Evolutionary conservation across 345 rosid species (phyloP).

Genomic region (Eucalyptus paniculata): DNA sequence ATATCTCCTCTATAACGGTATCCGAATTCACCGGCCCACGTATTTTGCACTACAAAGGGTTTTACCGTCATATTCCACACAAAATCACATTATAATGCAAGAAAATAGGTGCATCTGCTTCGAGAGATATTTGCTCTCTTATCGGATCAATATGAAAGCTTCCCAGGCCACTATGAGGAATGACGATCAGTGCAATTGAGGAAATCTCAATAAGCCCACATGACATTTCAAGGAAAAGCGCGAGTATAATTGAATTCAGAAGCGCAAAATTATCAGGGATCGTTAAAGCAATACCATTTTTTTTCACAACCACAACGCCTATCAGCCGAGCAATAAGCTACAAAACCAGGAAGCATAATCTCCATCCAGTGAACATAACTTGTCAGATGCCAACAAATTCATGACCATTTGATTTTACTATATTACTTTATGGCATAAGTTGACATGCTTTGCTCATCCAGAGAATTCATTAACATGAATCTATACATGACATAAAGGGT

Average conservation of each 20-base stretch:
- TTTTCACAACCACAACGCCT: background rate
- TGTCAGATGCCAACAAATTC: background rate
- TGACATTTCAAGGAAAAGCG: background rate
- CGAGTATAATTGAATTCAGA: background rate
- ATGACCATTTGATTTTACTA: background rate
- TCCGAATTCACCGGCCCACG: background rate
- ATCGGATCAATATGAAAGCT: background rate
- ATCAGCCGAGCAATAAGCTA: background rate
- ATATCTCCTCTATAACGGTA: background rate
- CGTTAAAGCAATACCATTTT: background rate
- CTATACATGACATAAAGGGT: background rate
- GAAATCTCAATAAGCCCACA: background rate
- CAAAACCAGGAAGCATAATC: background rate
- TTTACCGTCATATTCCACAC: background rate
- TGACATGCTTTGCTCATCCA: background rate
- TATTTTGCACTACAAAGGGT: background rate
- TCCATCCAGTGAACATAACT: background rate
- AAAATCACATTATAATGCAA: background rate
- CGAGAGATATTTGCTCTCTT: background rate
- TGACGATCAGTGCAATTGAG: background rate
- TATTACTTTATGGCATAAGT: background rate
- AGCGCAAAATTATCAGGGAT: background rate
- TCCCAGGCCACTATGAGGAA: background rate
- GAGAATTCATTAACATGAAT: background rate
- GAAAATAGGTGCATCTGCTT: background rate